Evolutionary conservation across 441 rosid species (phyloP).

Genomic region (Erysimum pusillum): DNA sequence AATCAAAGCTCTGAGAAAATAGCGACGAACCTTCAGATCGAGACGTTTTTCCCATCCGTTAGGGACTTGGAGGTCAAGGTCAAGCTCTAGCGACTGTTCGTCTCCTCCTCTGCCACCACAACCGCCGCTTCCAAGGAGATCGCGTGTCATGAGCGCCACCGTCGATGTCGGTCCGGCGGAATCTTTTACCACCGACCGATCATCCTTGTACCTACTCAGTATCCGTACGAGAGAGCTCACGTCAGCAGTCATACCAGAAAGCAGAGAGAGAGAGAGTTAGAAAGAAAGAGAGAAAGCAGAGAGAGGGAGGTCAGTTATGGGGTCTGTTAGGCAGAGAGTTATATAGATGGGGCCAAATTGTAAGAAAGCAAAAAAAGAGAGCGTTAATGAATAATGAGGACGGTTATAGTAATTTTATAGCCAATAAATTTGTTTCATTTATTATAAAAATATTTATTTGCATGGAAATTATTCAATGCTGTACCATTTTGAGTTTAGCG

Average conservation of each 20-base stretch:
- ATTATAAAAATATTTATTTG: conserved; percentile 1
- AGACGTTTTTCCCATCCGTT: conserved; percentile 88
- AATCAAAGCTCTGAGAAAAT: neutral
- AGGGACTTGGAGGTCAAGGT: conserved; percentile 88
- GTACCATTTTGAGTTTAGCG: neutral
- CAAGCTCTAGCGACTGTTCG: conserved; percentile 64
- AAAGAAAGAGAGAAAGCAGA: neutral
- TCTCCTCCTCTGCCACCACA: conserved; percentile 9
- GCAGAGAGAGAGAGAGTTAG: neutral
- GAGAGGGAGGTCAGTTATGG: conserved; percentile 7
- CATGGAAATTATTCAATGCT: neutral
- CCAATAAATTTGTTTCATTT: conserved; percentile 25
- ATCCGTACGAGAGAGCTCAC: conserved; percentile 65
- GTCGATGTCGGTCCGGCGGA: conserved; percentile 47
- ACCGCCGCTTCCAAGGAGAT: conserved; percentile 64
- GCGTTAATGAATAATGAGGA: conserved; percentile 38
- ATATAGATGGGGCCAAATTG: conserved; percentile 44
- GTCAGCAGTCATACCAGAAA: conserved; percentile 68
- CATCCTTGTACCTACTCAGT: conserved; percentile 53
- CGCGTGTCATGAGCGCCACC: conserved; percentile 64
- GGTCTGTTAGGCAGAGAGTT: conserved; percentile 29
- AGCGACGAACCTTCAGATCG: conserved; percentile 71
- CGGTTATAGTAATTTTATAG: conserved; percentile 26
- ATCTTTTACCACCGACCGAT: conserved; percentile 49
- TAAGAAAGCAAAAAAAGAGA: neutral